Conservation (phyloP, 2,329 filamentous ascomycete species). For the Xylariaceae sp. region DNA sequence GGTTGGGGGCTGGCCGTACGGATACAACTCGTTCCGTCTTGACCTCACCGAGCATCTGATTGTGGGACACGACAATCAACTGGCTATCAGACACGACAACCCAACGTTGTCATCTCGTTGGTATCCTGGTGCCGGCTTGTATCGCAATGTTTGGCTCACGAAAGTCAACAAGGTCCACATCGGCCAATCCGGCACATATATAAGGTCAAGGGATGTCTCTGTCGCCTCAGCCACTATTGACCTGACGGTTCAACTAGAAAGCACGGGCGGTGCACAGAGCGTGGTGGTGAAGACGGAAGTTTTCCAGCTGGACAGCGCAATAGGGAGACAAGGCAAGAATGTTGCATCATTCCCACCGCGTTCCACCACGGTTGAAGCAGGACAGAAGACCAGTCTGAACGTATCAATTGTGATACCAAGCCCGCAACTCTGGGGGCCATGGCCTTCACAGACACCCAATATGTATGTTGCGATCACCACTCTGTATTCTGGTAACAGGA, state of each 20-base stretch:
- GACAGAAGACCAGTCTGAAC: conserved; percentile 32
- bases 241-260: conserved; percentile 44
- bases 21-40: conserved; percentile 47
- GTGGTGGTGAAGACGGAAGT: conserved; percentile 41
- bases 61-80: conserved; percentile 33
- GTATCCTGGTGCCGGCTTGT: conserved; percentile 52
- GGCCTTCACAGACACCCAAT: conserved; percentile 41
- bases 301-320: conserved; percentile 33
- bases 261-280: conserved; percentile 30
- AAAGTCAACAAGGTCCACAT: conserved; percentile 45
- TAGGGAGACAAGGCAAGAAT: conserved; percentile 24
- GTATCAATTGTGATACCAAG: conserved; percentile 32
- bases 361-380: conserved; percentile 25
- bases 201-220: conserved; percentile 44
- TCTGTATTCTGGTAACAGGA: conserved; percentile 22
- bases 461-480: conserved; percentile 44
- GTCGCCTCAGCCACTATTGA: conserved; percentile 40
- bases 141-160: conserved; percentile 51
- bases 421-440: conserved; percentile 46
- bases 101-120: conserved; percentile 44
- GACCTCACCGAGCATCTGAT: conserved; percentile 42
- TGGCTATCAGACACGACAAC: conserved; percentile 51
- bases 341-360: conserved; percentile 34
- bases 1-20: conserved; percentile 48
- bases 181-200: conserved; percentile 45